These are phyloP conservation scores for Erodium maritimum DNA, from an alignment of 345 rosid species.

Conservation along the genomic window DNA sequence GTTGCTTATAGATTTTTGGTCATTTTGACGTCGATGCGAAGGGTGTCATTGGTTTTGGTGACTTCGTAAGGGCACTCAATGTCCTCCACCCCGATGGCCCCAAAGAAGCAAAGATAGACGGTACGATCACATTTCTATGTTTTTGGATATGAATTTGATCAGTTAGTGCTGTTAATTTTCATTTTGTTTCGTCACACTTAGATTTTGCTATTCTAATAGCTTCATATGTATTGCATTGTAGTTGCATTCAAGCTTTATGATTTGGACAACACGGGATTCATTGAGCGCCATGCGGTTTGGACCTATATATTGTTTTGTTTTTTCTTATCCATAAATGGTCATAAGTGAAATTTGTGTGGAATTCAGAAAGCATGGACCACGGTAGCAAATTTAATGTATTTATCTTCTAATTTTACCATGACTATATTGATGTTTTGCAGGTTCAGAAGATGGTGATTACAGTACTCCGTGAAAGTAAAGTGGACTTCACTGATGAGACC, in stretches of 20 bases:
- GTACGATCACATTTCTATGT: conserved; percentile 33
- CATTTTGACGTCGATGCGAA: conserved; percentile 81
- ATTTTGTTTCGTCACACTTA: no score
- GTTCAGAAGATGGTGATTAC: conserved; percentile 97
- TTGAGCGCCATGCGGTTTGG: conserved; percentile 89
- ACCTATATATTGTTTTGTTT: conserved; percentile 1
- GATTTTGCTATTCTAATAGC: background rate
- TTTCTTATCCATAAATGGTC: background rate
- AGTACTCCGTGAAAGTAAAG: conserved; percentile 84
- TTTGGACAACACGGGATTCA: conserved; percentile 77
- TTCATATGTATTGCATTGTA: conserved; percentile 24
- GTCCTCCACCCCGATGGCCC: conserved; percentile 88
- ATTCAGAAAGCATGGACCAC: background rate
- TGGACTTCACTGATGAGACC: conserved; percentile 94
- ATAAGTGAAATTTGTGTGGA: background rate
- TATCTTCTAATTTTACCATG: conserved; percentile 1
- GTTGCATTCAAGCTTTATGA: conserved; percentile 95
- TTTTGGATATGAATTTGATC: background rate
- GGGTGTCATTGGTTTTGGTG: conserved; percentile 88
- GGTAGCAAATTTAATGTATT: background rate
- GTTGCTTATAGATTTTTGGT: conserved; percentile 64
- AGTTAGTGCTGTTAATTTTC: no score
- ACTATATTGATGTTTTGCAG: conserved; percentile 37
- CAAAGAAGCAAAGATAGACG: conserved; percentile 69
- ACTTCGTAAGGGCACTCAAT: conserved; percentile 77